Evolutionary conservation across 2,329 filamentous ascomycete species (phyloP).

Genomic region (Chaetomium strumarium): DNA sequence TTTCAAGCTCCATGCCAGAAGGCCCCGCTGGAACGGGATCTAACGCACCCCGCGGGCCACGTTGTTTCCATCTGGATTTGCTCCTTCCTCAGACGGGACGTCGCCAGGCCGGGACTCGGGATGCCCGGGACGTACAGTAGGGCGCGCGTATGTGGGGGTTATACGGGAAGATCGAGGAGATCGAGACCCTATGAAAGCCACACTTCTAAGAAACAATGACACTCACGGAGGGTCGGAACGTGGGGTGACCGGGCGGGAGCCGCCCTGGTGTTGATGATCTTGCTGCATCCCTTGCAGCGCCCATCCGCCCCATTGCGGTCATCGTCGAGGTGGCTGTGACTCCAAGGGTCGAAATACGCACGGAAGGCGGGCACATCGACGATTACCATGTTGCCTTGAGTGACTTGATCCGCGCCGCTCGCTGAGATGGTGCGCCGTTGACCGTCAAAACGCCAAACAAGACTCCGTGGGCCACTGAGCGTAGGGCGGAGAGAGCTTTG

Average conservation of each 20-base stretch:
- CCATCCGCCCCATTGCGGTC: constrained; percentile 14
- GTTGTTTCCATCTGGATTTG: not conserved
- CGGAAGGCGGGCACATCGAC: constrained; percentile 19
- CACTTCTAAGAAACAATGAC: not conserved
- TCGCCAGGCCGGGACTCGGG: constrained; percentile 3
- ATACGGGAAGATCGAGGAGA: not conserved
- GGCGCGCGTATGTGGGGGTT: constrained; percentile 12
- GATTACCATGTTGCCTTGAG: constrained; percentile 19
- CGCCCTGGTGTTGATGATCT: constrained; percentile 21
- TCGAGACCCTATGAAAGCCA: constrained; percentile 2
- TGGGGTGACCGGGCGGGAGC: constrained; percentile 8
- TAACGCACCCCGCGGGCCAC: constrained; percentile 11
- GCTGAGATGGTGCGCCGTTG: constrained; percentile 16
- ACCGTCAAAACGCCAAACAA: constrained; percentile 24
- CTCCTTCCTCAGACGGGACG: not conserved
- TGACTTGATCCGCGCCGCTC: not conserved
- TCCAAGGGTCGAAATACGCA: constrained; percentile 24
- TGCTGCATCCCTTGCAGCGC: constrained; percentile 22
- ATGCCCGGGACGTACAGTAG: too few species aligned
- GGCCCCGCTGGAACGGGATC: constrained; percentile 12
- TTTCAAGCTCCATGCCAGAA: not conserved
- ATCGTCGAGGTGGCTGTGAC: constrained; percentile 10
- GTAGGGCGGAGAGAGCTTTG: constrained; percentile 1
- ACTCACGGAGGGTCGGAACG: constrained; percentile 16
- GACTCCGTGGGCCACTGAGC: constrained; percentile 16